phyloP scores from a whole-genome alignment of 768 basidiomycete genomes.

The Hypsizygus marmoreus region DNA sequence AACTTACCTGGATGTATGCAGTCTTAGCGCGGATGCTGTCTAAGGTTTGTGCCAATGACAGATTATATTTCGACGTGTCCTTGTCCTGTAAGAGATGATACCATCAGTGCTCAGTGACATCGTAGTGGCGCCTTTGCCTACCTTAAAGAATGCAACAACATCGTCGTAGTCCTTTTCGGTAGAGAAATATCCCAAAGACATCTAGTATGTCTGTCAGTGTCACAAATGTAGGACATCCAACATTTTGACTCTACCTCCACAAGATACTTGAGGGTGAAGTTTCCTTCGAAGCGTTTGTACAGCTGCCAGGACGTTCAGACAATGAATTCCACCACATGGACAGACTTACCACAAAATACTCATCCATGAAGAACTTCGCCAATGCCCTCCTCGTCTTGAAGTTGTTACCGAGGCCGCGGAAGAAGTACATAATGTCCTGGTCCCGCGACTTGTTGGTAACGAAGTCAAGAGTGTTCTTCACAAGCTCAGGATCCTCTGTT shows the following conservation, averaged over 20 bases:
- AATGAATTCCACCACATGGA: background rate
- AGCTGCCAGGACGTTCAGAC: slow-evolving; percentile 38
- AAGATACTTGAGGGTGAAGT: slow-evolving; percentile 56
- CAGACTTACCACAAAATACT: slow-evolving; percentile 62
- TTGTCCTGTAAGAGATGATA: slow-evolving; percentile 45
- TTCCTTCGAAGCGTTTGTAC: slow-evolving; percentile 70
- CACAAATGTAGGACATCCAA: slow-evolving; percentile 14
- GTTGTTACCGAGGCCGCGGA: slow-evolving; percentile 61
- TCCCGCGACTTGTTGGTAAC: slow-evolving; percentile 54
- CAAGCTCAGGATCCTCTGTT: slow-evolving; percentile 54
- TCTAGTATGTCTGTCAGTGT: slow-evolving; percentile 33
- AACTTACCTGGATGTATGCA: slow-evolving; percentile 61
- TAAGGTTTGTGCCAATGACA: slow-evolving; percentile 64
- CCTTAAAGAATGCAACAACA: slow-evolving; percentile 76
- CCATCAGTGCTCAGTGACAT: slow-evolving; percentile 17
- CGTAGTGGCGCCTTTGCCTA: slow-evolving; percentile 25
- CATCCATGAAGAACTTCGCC: slow-evolving; percentile 64
- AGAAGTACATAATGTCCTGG: slow-evolving; percentile 67
- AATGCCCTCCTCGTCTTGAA: slow-evolving; percentile 51
- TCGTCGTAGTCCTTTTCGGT: slow-evolving; percentile 65
- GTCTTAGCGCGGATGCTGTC: slow-evolving; percentile 65
- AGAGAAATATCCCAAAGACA: slow-evolving; percentile 43
- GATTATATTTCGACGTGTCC: slow-evolving; percentile 68
- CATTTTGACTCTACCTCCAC: slow-evolving; percentile 52
- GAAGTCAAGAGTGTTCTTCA: slow-evolving; percentile 64